A percentile compares a stretch with the other conserved stretches of the same genome.
Evolutionary conservation across 371 early-diverging fungal genomes (phyloP).

Genomic region (Actinomortierella wolfii): DNA sequence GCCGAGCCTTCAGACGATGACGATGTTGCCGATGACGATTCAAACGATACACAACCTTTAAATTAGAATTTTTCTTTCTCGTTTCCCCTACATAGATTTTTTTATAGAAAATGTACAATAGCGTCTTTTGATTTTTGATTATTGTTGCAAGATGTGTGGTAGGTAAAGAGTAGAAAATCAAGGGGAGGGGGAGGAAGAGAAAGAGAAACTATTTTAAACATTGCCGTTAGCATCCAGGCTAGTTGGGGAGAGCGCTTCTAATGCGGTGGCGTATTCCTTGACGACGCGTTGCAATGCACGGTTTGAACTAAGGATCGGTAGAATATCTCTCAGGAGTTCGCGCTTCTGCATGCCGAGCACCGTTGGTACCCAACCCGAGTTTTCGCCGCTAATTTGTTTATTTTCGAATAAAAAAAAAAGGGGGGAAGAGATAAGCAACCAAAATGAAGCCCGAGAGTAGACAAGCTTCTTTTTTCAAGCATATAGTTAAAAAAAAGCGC

Average conservation of each 20-base stretch:
- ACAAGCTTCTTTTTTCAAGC: no score
- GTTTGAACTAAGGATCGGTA: constrained; percentile 56
- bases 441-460: neutral
- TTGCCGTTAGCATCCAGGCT: neutral
- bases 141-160: no score
- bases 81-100: no score
- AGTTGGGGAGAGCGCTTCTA: constrained; percentile 21
- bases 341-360: constrained; percentile 57
- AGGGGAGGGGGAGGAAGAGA: no score
- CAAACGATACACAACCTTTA: no score
- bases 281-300: constrained; percentile 53
- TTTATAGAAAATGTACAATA: no score
- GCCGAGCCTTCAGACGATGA: no score
- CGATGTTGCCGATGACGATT: no score
- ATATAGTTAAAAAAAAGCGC: neutral
- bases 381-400: constrained; percentile 18
- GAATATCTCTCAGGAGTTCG: constrained; percentile 50
- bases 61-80: no score
- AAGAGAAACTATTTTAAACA: no score
- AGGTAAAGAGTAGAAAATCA: no score
- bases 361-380: constrained; percentile 48
- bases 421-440: neutral
- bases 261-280: constrained; percentile 44
- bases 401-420: neutral
- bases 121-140: no score